Evolutionary conservation across 768 basidiomycete genomes (phyloP).

Genomic region (Termitomyces sp.): DNA sequence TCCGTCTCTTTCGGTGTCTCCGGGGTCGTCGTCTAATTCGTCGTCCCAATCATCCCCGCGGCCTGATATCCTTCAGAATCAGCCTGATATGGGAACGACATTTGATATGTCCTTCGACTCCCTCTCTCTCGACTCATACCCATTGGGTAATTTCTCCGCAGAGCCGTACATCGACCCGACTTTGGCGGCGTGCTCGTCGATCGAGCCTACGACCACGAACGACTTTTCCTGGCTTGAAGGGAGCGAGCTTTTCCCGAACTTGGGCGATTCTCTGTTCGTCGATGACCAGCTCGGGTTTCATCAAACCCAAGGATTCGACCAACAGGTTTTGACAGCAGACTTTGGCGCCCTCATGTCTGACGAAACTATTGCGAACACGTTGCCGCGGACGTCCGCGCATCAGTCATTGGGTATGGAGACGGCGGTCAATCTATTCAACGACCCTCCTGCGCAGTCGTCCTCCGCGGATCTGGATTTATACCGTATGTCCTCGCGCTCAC

Average conservation of each 20-base stretch:
- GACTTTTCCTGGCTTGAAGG: slow-evolving; percentile 36
- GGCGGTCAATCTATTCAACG: not conserved
- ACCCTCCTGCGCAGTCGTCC: slow-evolving; percentile 20
- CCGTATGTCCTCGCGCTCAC: slow-evolving; percentile 38
- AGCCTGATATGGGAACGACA: slow-evolving; percentile 26
- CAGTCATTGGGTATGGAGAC: slow-evolving; percentile 6
- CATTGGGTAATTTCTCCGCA: slow-evolving; percentile 34
- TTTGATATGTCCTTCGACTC: slow-evolving; percentile 32
- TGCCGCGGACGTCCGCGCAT: slow-evolving; percentile 21
- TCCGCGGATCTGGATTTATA: slow-evolving; percentile 56
- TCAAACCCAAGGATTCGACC: slow-evolving; percentile 16
- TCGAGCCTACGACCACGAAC: slow-evolving; percentile 20
- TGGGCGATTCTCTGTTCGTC: slow-evolving; percentile 10
- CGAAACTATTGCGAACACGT: slow-evolving; percentile 5
- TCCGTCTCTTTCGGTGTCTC: slow-evolving; percentile 24
- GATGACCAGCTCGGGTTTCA: slow-evolving; percentile 21
- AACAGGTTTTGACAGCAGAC: slow-evolving; percentile 19
- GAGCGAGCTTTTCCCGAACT: slow-evolving; percentile 33
- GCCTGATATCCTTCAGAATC: slow-evolving; percentile 36
- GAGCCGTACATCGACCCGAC: slow-evolving; percentile 36
- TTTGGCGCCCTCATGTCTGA: slow-evolving; percentile 14
- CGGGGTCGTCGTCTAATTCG: slow-evolving; percentile 33
- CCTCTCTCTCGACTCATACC: slow-evolving; percentile 30
- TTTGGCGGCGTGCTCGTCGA: slow-evolving; percentile 31
- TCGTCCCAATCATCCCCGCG: slow-evolving; percentile 39